Base-by-base conservation (phyloP, 768 basidiomycete genomes). In the Tulasnella sp. region DNA sequence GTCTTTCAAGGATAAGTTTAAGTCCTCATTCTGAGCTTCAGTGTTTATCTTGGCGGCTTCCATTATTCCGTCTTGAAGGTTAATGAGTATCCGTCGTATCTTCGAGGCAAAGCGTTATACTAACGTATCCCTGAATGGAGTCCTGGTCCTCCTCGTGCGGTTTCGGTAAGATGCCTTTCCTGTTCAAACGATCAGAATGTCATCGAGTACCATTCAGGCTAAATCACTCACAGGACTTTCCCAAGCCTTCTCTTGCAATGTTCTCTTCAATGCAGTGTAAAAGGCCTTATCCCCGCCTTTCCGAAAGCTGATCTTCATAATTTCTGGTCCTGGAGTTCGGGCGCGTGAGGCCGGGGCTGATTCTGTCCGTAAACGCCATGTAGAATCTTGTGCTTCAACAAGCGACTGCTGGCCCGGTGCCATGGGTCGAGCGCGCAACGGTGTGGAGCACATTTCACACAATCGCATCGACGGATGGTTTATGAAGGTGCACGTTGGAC, bases 401-500 rank as follows among this genome's bases (percentile, higher is more conserved):
- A n/a, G n/a, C n/a, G n/a, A n/a, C n/a, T n/a, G n/a, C n/a, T n/a
- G n/a, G n/a, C n/a, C n/a, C n/a, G n/a, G n/a, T n/a, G n/a, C n/a
- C n/a, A n/a, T n/a, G n/a, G n/a, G n/a, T n/a, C n/a, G 58, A 65
- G 31, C 53, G 62, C 80, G 81, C 8, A 97, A 71, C 0, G 78
- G 71, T 3, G 89, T 83, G 4, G 75, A 75, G 66, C 94, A 98
- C 2, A 98, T 84, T 68, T 97, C 94, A 70, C 94, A 98, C 6
- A 71, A 67, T 0, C 68, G 68, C 55, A 92, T 72, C 1, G 78
- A 82, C 0, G 80, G 80, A 59, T 86, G 82, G 69, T 99, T 99
- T 11, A 93, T 72, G 67, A 93, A 99, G 1, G 94, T 98, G 67
- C 96, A 99, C 1, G 81, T 82, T 1, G 82, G 77, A 68, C 94